A percentile compares a stretch with the other conserved stretches of the same genome.
phyloP scores from a whole-genome alignment of 129 eudicot genomes.

The Helianthus tuberosus region DNA sequence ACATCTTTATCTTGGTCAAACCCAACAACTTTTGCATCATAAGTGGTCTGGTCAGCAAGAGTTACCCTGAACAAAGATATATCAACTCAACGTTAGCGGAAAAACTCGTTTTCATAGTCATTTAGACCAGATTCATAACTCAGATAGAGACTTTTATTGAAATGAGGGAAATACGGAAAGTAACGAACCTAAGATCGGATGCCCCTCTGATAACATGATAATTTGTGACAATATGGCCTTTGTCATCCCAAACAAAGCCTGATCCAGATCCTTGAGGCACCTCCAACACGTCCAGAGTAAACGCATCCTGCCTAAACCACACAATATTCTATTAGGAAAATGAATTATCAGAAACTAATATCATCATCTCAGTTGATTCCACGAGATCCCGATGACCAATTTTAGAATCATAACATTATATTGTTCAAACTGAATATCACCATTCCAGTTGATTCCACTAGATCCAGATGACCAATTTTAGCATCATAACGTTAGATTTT shows the following conservation, averaged over 20 bases:
- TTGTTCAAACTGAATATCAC: neutral
- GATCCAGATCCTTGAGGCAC: constrained; percentile 99
- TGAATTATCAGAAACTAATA: too few species aligned
- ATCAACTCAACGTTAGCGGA: constrained; percentile 1
- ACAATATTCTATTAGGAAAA: neutral
- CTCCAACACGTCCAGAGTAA: constrained; percentile 91
- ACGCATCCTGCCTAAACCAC: constrained; percentile 82
- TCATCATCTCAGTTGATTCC: too few species aligned
- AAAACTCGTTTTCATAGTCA: neutral
- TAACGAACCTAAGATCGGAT: constrained; percentile 85
- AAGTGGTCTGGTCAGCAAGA: constrained; percentile 80
- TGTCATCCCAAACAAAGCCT: constrained; percentile 87
- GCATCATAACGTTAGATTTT: neutral
- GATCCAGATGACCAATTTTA: neutral
- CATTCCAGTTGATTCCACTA: constrained; percentile 2
- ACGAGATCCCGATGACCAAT: too few species aligned
- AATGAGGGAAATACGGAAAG: constrained; percentile 17
- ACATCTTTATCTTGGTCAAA: constrained; percentile 92
- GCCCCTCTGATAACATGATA: constrained; percentile 99
- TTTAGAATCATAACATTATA: too few species aligned
- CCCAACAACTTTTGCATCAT: constrained; percentile 82
- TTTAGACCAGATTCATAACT: too few species aligned
- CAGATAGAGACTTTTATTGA: too few species aligned
- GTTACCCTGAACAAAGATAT: constrained; percentile 68
- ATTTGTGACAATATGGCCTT: constrained; percentile 88